Base-by-base conservation (phyloP, 345 rosid genomes). In the Salix purpurea region DNA sequence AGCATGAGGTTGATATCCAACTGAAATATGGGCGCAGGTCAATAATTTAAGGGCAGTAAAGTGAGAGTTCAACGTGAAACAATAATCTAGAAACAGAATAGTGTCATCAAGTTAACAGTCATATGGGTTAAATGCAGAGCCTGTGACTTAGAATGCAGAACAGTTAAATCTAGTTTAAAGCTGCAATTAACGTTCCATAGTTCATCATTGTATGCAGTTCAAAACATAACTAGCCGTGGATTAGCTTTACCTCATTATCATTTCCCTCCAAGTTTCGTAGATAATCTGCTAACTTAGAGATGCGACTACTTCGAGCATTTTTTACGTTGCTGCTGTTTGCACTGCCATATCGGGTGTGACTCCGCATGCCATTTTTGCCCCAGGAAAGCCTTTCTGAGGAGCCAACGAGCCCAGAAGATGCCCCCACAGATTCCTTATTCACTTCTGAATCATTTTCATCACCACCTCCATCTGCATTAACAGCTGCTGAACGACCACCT, bases 1-100 rank as follows among this genome's bases (percentile, higher is more conserved):
- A 93, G 99, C 93, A 79, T 88, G 82, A 93, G 87, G 84, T 87
- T 89, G 76, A 95, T 79, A 77, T 89, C 92, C 70, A 85, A 54
- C 98, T 94, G 88, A 74, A 81, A 79, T 28, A 77, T 19, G 54
- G 58, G 80, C 12, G 52, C 68, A 28, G 44, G 58, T 62, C 74
- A 72, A 73, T 72, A 67, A 58, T 18, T 69, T 42, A 48, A 40
- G 70, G 50, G 48, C 30, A 76, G 77, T 66, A 15, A 75, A 71
- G 70, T 14, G 68, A 74, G 65, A 69, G 21, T 37, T 32, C 14
- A 69, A 68, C 15, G 42, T 12, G 39, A 18, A 77, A 71, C 23
- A 42, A 52, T 13, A n/a, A 28, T 36, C 64, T 64, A 75, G 39
- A 50, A 68, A 42, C 54, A 80, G 5, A 65, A 24, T 69, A n/a